phyloP scores from a whole-genome alignment of 768 basidiomycete species.

The Pisolithus tinctorius region DNA sequence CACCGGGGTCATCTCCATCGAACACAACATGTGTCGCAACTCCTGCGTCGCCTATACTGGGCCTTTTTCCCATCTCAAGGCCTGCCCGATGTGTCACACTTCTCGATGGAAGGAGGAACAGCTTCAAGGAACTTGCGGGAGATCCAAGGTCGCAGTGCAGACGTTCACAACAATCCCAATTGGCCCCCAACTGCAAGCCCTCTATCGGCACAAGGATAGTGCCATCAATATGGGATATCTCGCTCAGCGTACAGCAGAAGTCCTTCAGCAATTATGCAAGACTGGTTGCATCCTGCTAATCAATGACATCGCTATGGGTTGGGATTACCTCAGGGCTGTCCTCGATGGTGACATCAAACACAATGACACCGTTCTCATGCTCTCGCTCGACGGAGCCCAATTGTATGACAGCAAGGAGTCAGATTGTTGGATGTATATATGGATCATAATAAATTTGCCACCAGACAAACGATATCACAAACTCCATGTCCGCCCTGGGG shows the following conservation, averaged over 20 bases:
- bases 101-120: background rate
- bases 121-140: background rate
- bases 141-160: constrained; percentile 3
- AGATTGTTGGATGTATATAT: constrained; percentile 28
- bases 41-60: constrained; percentile 21
- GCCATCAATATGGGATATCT: constrained; percentile 2
- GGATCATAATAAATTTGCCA: constrained; percentile 29
- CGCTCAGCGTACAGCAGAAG: background rate
- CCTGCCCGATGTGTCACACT: constrained; percentile 25
- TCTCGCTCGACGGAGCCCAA: constrained; percentile 35
- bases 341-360: background rate
- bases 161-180: constrained; percentile 12
- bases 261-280: background rate
- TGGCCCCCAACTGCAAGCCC: constrained; percentile 27
- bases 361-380: constrained; percentile 26
- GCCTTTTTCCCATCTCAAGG: constrained; percentile 5
- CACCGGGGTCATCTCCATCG: background rate
- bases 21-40: constrained; percentile 5
- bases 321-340: constrained; percentile 1
- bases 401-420: constrained; percentile 23
- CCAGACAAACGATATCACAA: constrained; percentile 23
- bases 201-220: constrained; percentile 13
- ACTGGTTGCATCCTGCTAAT: background rate
- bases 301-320: constrained; percentile 4
- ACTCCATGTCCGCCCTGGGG: constrained; percentile 9